Conservation (phyloP, 2,329 filamentous ascomycete species). For the Akanthomyces muscarius region DNA sequence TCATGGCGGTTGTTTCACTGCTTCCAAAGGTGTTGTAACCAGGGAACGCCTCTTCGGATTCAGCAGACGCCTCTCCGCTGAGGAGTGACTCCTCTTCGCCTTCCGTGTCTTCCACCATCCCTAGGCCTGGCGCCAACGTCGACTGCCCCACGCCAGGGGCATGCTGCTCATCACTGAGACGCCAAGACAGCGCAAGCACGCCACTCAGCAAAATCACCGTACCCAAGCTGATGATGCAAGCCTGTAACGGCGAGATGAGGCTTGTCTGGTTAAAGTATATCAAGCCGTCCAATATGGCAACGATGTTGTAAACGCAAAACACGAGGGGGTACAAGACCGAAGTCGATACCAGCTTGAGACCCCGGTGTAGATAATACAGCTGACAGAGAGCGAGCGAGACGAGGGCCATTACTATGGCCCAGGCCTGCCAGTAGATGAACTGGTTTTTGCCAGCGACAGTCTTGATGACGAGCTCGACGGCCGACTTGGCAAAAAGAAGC, state of each 20-base stretch:
- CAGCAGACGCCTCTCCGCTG: conserved; percentile 42
- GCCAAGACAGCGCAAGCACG: conserved; percentile 89
- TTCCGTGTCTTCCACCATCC: conserved; percentile 68
- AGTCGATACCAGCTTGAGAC: conserved; percentile 90
- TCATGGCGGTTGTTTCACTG: conserved; percentile 36
- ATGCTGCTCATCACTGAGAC: conserved; percentile 73
- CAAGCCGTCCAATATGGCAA: conserved; percentile 92
- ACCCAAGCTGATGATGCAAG: conserved; percentile 77
- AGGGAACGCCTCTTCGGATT: conserved; percentile 37
- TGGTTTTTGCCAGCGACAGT: conserved; percentile 87
- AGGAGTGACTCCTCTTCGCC: conserved; percentile 56
- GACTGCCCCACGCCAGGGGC: conserved; percentile 59
- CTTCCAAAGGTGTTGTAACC: conserved; percentile 47
- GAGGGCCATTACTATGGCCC: conserved; percentile 81
- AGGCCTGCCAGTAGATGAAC: conserved; percentile 93
- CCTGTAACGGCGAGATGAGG: conserved; percentile 70
- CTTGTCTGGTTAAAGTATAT: conserved; percentile 94
- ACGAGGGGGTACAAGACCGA: conserved; percentile 95
- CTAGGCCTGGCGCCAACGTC: conserved; percentile 75
- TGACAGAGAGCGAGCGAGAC: conserved; percentile 80
- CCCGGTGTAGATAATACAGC: conserved; percentile 91
- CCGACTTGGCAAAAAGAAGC: conserved; percentile 89
- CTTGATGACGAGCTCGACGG: conserved; percentile 85
- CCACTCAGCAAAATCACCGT: conserved; percentile 82
- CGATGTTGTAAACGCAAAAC: conserved; percentile 99